Conservation (phyloP, 495 filamentous ascomycete species). For the Neurospora tetrasperma region DNA sequence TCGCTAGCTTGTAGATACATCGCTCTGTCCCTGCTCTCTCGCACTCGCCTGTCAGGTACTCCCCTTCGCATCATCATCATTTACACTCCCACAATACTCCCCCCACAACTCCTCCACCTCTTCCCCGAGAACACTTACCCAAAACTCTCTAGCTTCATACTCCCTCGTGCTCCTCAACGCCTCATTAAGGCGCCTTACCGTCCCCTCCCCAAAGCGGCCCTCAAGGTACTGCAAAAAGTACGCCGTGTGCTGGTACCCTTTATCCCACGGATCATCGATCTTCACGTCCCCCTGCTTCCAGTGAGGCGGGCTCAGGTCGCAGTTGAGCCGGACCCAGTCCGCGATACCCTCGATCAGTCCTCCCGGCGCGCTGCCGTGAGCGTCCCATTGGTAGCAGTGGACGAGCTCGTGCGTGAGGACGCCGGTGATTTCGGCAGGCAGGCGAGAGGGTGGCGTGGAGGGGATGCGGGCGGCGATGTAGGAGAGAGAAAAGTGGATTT, state of each 20-base stretch:
- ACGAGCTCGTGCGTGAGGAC: conserved; percentile 90
- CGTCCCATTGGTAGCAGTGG: conserved; percentile 87
- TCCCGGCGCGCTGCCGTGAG: conserved; percentile 50
- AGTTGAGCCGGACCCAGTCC: conserved; percentile 80
- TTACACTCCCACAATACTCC: conserved; percentile 42
- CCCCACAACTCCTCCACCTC: conserved; percentile 61
- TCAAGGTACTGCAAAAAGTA: conserved; percentile 81
- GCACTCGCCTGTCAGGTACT: background rate
- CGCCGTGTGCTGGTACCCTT: conserved; percentile 83
- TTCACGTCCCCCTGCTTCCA: conserved; percentile 50
- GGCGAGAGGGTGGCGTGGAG: conserved; percentile 15
- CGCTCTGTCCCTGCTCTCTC: background rate
- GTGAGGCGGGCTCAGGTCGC: conserved; percentile 67
- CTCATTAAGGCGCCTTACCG: conserved; percentile 66
- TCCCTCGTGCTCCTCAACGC: conserved; percentile 41
- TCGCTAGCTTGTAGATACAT: background rate
- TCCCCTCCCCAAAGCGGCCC: conserved; percentile 53
- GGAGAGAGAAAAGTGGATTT: conserved; percentile 76
- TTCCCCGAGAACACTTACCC: conserved; percentile 56
- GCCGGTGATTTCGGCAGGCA: conserved; percentile 61
- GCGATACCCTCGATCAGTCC: conserved; percentile 89
- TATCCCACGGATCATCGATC: conserved; percentile 55
- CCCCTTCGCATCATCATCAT: background rate
- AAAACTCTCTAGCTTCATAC: conserved; percentile 56
- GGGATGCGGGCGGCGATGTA: conserved; percentile 52